Percentiles rank a stretch among this genome's conserved stretches.
phyloP scores from a whole-genome alignment of 495 filamentous ascomycete species.

The Penicillium fimorum region DNA sequence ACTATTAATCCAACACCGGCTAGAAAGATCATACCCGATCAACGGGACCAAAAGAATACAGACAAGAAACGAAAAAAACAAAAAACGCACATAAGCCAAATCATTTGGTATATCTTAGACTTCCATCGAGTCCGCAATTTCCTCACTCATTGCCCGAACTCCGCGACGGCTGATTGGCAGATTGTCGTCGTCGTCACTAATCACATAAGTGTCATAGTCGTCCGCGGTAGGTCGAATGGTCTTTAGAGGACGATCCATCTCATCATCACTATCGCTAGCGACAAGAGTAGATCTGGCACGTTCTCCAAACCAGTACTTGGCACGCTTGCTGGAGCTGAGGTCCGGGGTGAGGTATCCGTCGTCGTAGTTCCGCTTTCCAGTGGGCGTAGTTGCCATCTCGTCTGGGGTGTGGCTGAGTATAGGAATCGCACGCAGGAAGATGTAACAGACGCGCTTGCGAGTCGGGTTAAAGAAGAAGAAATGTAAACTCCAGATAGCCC shows the following conservation, averaged over 20 bases:
- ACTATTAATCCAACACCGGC: conserved; percentile 24
- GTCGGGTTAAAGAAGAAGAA: conserved; percentile 97
- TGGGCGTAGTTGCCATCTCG: conserved; percentile 39
- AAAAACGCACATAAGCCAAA: not conserved
- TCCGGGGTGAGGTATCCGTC: conserved; percentile 49
- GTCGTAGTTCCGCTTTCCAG: conserved; percentile 49
- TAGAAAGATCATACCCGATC: conserved; percentile 25
- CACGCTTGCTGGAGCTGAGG: conserved; percentile 68
- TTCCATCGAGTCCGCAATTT: conserved; percentile 71
- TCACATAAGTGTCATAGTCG: conserved; percentile 44
- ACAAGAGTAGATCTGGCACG: conserved; percentile 38
- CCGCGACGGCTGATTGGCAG: conserved; percentile 42
- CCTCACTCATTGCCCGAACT: conserved; percentile 69
- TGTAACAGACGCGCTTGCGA: conserved; percentile 89
- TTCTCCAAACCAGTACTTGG: conserved; percentile 80
- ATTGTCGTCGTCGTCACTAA: conserved; percentile 47
- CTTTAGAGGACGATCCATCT: conserved; percentile 30
- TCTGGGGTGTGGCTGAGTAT: conserved; percentile 69
- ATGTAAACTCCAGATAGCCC: conserved; percentile 89
- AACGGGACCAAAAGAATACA: conserved; percentile 17
- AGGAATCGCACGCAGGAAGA: conserved; percentile 83
- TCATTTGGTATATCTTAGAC: conserved; percentile 31
- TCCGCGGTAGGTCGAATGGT: conserved; percentile 25
- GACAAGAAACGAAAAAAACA: conserved; percentile 14
- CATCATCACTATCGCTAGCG: conserved; percentile 49